These are phyloP conservation scores for Penicillium lagena DNA, from an alignment of 495 filamentous ascomycete genomes.

Conservation along the genomic window DNA sequence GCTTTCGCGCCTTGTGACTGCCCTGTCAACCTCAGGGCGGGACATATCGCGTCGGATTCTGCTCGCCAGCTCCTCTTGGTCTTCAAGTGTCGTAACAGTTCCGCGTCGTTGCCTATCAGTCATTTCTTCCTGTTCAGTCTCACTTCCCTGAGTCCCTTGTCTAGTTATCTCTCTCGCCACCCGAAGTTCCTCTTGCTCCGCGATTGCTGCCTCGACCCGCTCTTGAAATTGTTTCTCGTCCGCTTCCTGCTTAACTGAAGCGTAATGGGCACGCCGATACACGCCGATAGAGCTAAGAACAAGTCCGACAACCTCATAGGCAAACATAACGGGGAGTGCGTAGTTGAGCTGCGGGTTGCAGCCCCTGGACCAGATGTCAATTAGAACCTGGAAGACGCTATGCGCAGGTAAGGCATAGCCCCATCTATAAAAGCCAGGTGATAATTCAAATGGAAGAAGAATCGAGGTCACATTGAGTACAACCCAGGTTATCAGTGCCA, in stretches of 20 bases:
- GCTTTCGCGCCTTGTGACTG: conserved; percentile 1
- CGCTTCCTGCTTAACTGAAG: conserved; percentile 24
- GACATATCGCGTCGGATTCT: conserved; percentile 12
- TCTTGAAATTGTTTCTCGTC: conserved; percentile 18
- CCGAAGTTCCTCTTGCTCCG: not conserved
- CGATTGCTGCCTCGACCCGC: conserved; percentile 20
- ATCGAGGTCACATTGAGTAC: conserved; percentile 40
- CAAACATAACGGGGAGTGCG: conserved; percentile 39
- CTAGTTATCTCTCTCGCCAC: not conserved
- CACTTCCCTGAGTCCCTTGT: not conserved
- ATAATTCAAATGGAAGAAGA: conserved; percentile 41
- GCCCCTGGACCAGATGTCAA: conserved; percentile 43
- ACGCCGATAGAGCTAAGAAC: conserved; percentile 28
- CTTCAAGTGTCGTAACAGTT: not conserved
- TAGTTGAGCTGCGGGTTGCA: conserved; percentile 38
- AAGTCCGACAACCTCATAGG: conserved; percentile 25
- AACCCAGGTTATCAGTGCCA: conserved; percentile 43
- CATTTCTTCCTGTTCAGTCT: not conserved
- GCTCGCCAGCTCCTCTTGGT: conserved; percentile 6
- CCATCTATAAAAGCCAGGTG: conserved; percentile 40
- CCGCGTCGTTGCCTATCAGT: not conserved
- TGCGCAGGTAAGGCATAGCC: conserved; percentile 43
- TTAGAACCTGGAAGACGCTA: conserved; percentile 33
- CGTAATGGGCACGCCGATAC: conserved; percentile 32
- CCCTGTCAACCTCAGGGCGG: conserved; percentile 1